phyloP scores from a whole-genome alignment of 495 filamentous ascomycete genomes.

The Neurospora sp. region DNA sequence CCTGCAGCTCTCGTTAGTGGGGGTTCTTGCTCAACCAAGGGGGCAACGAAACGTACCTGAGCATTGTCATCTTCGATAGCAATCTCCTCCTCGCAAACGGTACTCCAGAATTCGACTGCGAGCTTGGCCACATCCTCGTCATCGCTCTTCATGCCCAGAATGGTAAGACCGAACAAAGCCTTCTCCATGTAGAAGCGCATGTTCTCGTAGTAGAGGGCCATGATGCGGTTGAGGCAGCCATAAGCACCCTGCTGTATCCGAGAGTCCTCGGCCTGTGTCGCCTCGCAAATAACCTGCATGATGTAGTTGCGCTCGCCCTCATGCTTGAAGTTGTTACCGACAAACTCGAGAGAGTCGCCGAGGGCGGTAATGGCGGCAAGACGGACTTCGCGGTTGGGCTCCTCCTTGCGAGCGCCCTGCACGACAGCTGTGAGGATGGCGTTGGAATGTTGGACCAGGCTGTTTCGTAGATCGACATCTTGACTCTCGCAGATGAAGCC shows the following conservation, averaged over 20 bases:
- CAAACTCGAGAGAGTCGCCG: conserved; percentile 95
- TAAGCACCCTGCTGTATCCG: conserved; percentile 92
- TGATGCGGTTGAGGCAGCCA: conserved; percentile 94
- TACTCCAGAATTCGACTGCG: conserved; percentile 99
- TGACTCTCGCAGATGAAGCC: conserved; percentile 97
- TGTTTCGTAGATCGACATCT: conserved; percentile 74
- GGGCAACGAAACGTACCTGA: conserved; percentile 46
- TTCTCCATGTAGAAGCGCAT: conserved; percentile 99
- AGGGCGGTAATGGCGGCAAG: conserved; percentile 86
- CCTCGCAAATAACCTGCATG: conserved; percentile 99
- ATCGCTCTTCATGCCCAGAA: conserved; percentile 94
- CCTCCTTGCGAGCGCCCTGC: conserved; percentile 93
- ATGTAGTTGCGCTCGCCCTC: conserved; percentile 99
- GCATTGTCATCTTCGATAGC: conserved; percentile 94
- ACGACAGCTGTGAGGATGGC: conserved; percentile 96
- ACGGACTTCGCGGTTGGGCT: conserved; percentile 80
- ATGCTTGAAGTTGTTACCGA: conserved; percentile 95
- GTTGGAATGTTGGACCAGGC: conserved; percentile 79
- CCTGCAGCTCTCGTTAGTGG: conserved; percentile 22
- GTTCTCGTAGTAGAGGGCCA: conserved; percentile 96
- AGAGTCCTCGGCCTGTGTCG: conserved; percentile 80
- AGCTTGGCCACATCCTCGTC: conserved; percentile 98
- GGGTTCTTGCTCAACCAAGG: not conserved
- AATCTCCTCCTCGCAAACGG: conserved; percentile 96
- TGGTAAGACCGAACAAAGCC: conserved; percentile 95